Evolutionary conservation across 2,329 filamentous ascomycete species (phyloP).

Genomic region (Phoma sp.): DNA sequence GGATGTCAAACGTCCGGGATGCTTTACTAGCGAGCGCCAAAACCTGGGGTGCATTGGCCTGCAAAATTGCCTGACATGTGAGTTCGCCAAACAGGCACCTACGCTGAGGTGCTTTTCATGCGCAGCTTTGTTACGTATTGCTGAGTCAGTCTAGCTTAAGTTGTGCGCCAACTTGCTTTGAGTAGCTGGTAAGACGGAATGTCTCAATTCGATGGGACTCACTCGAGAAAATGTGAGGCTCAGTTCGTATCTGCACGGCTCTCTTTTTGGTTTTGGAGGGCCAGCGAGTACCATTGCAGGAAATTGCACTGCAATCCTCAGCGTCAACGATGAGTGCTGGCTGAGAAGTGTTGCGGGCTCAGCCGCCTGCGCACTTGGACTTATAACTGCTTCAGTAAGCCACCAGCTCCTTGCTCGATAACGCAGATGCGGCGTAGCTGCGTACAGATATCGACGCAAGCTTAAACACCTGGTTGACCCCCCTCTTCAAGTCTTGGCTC

Average conservation of each 20-base stretch:
- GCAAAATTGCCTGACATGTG: neutral
- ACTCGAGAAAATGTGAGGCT: too few relatives aligned
- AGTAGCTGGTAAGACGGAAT: too few relatives aligned
- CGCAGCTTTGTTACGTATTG: neutral
- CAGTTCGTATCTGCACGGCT: too few relatives aligned
- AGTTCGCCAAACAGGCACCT: neutral
- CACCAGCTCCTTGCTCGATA: neutral
- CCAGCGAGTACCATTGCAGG: too few relatives aligned
- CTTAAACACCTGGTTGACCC: neutral
- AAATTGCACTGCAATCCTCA: too few relatives aligned
- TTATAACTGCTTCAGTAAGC: neutral
- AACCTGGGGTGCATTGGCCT: conserved; percentile 9
- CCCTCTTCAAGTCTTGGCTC: neutral
- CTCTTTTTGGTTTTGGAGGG: too few relatives aligned
- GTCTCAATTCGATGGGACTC: too few relatives aligned
- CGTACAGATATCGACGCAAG: neutral
- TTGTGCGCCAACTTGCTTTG: too few relatives aligned
- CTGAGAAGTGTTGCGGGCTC: too few relatives aligned
- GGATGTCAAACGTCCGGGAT: conserved; percentile 1
- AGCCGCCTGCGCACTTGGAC: too few relatives aligned
- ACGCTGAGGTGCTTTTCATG: neutral
- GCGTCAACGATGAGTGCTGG: too few relatives aligned
- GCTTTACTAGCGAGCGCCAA: conserved; percentile 7
- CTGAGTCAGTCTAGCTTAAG: neutral
- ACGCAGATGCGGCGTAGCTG: conserved; percentile 1